Conservation (phyloP, 129 eudicot genomes). For the Artemisia argyi region DNA sequence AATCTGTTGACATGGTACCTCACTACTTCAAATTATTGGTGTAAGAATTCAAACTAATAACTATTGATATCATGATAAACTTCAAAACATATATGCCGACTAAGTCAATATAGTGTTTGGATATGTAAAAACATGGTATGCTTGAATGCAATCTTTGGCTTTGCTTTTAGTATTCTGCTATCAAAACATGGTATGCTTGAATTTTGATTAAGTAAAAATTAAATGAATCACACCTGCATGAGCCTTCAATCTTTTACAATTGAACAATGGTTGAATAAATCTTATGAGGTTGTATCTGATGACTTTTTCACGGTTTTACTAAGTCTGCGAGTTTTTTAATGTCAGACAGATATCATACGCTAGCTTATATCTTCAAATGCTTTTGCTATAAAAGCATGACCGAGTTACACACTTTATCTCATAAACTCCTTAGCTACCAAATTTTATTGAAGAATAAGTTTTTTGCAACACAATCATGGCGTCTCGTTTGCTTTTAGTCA, state of each 20-base stretch:
- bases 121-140: too few relatives aligned
- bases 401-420: conserved; percentile 1
- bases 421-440: conserved; percentile 7
- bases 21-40: too few relatives aligned
- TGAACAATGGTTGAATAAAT: not conserved
- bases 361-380: not conserved
- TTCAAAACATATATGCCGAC: too few relatives aligned
- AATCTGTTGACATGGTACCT: not conserved
- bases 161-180: not conserved
- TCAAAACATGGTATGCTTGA: too few relatives aligned
- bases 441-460: not conserved
- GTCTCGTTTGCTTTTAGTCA: conserved; percentile 21
- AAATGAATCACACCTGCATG: too few relatives aligned
- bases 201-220: too few relatives aligned
- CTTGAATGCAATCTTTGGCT: too few relatives aligned
- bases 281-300: conserved; percentile 4
- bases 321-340: not conserved
- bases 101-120: too few relatives aligned
- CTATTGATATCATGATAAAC: too few relatives aligned
- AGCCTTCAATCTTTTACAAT: too few relatives aligned
- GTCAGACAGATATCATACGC: not conserved
- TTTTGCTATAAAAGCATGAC: conserved; percentile 20
- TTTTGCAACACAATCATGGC: not conserved
- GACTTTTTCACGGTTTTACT: conserved; percentile 18
- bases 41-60: too few relatives aligned